Evolutionary conservation across 2,329 filamentous ascomycete genomes (phyloP).

Genomic region (Aureobasidium subglaciale): DNA sequence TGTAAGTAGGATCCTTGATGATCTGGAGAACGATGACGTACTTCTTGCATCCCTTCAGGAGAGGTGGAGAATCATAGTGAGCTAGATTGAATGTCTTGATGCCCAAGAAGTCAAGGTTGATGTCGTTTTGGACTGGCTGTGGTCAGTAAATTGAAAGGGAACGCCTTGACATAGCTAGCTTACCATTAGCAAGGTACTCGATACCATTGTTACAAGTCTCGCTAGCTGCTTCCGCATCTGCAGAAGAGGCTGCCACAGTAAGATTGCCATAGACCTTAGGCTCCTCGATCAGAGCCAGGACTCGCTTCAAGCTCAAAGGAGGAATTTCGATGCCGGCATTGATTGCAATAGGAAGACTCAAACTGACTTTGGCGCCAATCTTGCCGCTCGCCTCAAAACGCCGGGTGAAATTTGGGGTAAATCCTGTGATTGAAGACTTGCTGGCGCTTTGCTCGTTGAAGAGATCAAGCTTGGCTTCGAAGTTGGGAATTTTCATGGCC

Average conservation of each 20-base stretch:
- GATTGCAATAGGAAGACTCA: not conserved
- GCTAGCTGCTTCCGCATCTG: not conserved
- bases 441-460: not conserved
- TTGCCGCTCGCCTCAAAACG: not conserved
- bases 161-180: too few species aligned
- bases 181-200: conserved; percentile 8
- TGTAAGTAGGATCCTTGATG: too few species aligned
- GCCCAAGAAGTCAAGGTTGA: not conserved
- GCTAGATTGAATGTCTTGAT: not conserved
- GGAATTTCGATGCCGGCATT: not conserved
- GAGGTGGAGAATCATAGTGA: not conserved
- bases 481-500: conserved; percentile 1
- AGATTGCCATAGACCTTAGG: conserved; percentile 1
- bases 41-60: not conserved
- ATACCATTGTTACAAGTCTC: conserved; percentile 5
- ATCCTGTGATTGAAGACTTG: not conserved
- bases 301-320: not conserved
- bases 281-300: not conserved
- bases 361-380: not conserved
- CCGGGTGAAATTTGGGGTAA: not conserved
- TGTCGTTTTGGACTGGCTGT: not conserved
- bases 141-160: too few species aligned
- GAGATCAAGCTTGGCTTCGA: not conserved
- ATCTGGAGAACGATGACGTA: too few species aligned
- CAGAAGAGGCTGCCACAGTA: not conserved